Conservation (phyloP, 495 filamentous ascomycete species). For the Ramalina intermedia region DNA sequence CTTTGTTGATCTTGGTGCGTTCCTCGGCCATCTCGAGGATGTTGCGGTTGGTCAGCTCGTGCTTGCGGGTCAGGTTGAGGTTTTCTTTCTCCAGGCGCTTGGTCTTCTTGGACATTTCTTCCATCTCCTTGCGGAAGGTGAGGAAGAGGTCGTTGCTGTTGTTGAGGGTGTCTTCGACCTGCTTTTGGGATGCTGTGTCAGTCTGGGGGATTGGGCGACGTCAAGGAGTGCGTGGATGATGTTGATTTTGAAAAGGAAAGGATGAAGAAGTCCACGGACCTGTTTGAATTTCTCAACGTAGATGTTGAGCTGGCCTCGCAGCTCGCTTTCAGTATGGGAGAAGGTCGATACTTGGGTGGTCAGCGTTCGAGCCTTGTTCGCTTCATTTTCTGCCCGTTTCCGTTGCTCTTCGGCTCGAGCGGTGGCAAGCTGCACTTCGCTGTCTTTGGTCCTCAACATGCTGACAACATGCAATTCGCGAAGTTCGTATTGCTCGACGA, state of each 20-base stretch:
- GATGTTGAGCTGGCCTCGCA: slow-evolving; percentile 90
- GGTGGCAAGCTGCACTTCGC: slow-evolving; percentile 86
- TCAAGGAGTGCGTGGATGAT: too few species aligned
- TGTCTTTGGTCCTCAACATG: slow-evolving; percentile 80
- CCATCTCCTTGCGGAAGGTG: slow-evolving; percentile 98
- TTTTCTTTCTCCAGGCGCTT: slow-evolving; percentile 97
- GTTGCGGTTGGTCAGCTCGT: slow-evolving; percentile 84
- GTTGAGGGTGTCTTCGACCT: slow-evolving; percentile 98
- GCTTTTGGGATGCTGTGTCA: slow-evolving; percentile 6
- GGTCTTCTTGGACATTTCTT: slow-evolving; percentile 99
- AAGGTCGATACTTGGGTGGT: slow-evolving; percentile 90
- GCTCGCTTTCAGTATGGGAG: slow-evolving; percentile 85
- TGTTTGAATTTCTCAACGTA: slow-evolving; percentile 99
- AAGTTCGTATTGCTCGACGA: slow-evolving; percentile 90
- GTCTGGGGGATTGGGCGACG: neutral
- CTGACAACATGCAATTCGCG: slow-evolving; percentile 85
- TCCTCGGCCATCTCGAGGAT: slow-evolving; percentile 98
- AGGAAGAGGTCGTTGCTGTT: slow-evolving; percentile 97
- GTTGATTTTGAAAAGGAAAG: too few species aligned
- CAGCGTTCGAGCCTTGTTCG: slow-evolving; percentile 61
- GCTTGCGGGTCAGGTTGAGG: slow-evolving; percentile 75
- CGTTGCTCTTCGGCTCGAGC: slow-evolving; percentile 78
- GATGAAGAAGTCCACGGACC: slow-evolving; percentile 46
- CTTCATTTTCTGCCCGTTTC: slow-evolving; percentile 71
- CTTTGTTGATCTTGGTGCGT: slow-evolving; percentile 64